A percentile compares a stretch with the other conserved stretches of the same genome.
Evolutionary conservation across 306 rosid species (phyloP).

Genomic region (Glycyrrhiza uralensis): DNA sequence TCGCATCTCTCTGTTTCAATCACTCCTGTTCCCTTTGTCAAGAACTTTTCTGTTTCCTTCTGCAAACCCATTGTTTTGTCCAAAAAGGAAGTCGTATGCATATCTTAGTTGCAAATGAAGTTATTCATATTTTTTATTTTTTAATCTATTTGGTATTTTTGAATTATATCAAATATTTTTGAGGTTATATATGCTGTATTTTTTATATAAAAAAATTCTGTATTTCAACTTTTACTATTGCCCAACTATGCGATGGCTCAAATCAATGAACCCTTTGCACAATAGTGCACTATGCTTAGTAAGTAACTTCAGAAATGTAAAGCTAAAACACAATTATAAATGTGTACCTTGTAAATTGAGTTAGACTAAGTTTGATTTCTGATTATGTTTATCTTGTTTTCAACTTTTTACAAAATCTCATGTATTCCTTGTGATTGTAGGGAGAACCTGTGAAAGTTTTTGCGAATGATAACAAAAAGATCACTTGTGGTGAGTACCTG

Average conservation of each 20-base stretch:
- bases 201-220: background rate
- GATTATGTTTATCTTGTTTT: background rate
- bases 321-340: background rate
- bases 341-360: constrained; percentile 17
- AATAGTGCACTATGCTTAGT: constrained; percentile 2
- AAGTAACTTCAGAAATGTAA: background rate
- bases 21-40: background rate
- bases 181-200: background rate
- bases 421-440: constrained; percentile 47
- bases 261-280: background rate
- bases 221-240: background rate
- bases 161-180: background rate
- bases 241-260: constrained; percentile 2
- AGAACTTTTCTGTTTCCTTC: background rate
- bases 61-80: background rate
- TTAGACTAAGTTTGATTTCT: background rate
- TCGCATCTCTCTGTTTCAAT: background rate
- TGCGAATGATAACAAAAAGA: constrained; percentile 73
- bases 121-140: background rate
- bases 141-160: background rate
- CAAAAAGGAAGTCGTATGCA: background rate
- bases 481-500: constrained; percentile 68
- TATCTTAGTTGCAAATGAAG: background rate
- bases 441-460: constrained; percentile 93
- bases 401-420: background rate